Percentiles rank a stretch among this genome's conserved stretches.
phyloP scores from a whole-genome alignment of 164 flowering plant genomes.

The Stephania cephalantha region DNA sequence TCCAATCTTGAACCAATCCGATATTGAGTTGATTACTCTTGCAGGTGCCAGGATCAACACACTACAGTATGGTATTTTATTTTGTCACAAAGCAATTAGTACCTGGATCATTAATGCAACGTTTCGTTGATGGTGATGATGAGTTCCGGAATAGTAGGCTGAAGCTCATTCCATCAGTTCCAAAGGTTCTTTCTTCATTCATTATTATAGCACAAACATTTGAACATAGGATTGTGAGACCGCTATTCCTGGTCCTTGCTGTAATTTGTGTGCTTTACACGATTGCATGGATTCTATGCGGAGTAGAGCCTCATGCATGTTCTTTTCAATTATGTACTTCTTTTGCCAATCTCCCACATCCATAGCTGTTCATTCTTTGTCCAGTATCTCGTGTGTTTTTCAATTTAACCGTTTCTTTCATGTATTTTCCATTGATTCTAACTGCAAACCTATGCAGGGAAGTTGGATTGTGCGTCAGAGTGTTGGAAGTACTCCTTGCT shows the following conservation, averaged over 20 bases:
- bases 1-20: conserved; percentile 1
- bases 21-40: conserved; percentile 9
- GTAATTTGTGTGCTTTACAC: background rate
- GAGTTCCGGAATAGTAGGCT: conserved; percentile 93
- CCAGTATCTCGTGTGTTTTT: background rate
- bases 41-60: conserved; percentile 95
- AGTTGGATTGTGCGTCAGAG: conserved; percentile 99
- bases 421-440: conserved; percentile 4
- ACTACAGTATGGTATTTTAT: conserved; percentile 98
- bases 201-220: background rate
- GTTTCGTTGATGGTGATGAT: conserved; percentile 98
- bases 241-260: background rate
- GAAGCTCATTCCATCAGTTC: conserved; percentile 97
- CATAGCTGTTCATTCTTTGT: background rate
- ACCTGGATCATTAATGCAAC: conserved; percentile 88
- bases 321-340: background rate
- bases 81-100: conserved; percentile 65
- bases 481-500: conserved; percentile 98
- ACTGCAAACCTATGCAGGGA: conserved; percentile 49
- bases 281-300: background rate
- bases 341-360: background rate
- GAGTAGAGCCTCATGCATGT: background rate
- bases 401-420: background rate
- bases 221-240: background rate
- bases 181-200: conserved; percentile 56